Conservation (phyloP, 495 filamentous ascomycete species). For the Annulohypoxylon maeteangense region DNA sequence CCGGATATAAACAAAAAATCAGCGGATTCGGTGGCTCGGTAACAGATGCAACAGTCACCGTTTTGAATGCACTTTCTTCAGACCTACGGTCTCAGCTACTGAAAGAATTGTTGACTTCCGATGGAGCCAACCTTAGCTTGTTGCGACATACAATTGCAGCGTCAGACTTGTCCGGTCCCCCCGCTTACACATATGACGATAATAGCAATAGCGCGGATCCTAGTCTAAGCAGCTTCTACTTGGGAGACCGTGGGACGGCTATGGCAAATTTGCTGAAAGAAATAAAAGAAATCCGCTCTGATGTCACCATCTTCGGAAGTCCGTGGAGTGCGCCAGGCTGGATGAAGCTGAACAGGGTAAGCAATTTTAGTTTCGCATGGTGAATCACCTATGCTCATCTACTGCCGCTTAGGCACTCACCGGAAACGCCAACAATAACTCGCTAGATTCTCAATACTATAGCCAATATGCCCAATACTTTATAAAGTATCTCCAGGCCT, state of each 20-base stretch:
- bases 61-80: conserved; percentile 58
- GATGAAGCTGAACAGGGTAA: conserved; percentile 66
- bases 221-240: conserved; percentile 54
- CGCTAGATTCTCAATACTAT: conserved; percentile 62
- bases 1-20: conserved; percentile 60
- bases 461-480: conserved; percentile 64
- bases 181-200: conserved; percentile 66
- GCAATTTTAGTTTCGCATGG: background rate
- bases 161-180: conserved; percentile 61
- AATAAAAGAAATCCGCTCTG: conserved; percentile 53
- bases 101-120: conserved; percentile 58
- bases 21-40: conserved; percentile 66
- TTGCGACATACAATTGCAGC: conserved; percentile 66
- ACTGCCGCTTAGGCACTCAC: conserved; percentile 47
- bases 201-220: conserved; percentile 53
- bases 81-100: conserved; percentile 55
- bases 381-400: conserved; percentile 2
- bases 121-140: conserved; percentile 61
- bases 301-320: conserved; percentile 58
- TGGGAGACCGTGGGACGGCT: conserved; percentile 61
- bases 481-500: conserved; percentile 67
- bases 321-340: conserved; percentile 67
- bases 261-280: conserved; percentile 62
- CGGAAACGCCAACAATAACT: conserved; percentile 61
- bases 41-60: conserved; percentile 65